phyloP scores from a whole-genome alignment of 306 rosid species.

The Lotus japonicus region DNA sequence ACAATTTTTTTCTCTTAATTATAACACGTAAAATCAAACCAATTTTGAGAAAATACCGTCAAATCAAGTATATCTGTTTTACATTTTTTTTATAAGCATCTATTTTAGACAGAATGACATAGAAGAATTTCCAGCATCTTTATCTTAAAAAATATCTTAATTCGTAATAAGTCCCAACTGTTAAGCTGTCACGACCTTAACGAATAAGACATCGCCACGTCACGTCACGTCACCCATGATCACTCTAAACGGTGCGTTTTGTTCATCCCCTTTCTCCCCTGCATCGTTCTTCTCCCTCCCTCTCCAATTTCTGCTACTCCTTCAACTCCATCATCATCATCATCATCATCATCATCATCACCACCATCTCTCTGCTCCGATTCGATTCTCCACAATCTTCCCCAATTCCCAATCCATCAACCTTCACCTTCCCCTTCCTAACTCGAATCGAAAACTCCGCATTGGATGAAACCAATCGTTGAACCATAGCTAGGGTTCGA shows the following conservation, averaged over 20 bases:
- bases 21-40: no score
- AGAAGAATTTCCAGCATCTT: no score
- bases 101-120: no score
- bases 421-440: background rate
- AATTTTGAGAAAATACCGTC: no score
- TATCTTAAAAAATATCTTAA: no score
- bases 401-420: background rate
- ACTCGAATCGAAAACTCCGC: background rate
- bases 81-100: no score
- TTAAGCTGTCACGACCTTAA: background rate
- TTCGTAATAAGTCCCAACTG: background rate
- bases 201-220: slow-evolving; percentile 32
- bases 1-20: no score
- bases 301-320: slow-evolving; percentile 1
- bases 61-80: no score
- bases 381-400: background rate
- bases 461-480: slow-evolving; percentile 27
- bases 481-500: slow-evolving; percentile 31
- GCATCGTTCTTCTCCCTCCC: background rate
- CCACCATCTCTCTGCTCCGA: background rate
- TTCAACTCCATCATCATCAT: background rate
- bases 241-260: slow-evolving; percentile 13
- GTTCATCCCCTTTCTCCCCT: background rate
- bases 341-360: no score
- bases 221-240: slow-evolving; percentile 28